Base-by-base conservation (phyloP, 768 basidiomycete species). In the Leccinum subgranulosum region DNA sequence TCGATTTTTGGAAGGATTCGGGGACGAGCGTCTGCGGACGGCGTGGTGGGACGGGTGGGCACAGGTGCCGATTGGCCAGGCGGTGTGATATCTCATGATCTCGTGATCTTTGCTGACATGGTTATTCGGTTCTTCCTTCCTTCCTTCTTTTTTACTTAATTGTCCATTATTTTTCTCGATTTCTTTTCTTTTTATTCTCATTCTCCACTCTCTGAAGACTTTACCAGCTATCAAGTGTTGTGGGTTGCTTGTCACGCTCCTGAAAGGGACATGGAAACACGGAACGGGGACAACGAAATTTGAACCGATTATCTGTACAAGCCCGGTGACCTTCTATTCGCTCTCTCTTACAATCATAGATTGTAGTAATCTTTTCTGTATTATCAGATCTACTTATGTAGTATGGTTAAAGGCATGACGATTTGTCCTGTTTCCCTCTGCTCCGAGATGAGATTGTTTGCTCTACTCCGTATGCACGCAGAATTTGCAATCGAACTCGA, bases 1-100 rank as follows among this genome's bases (percentile, higher is more conserved):
- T 9, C 73, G 74, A 53, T 81, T 86, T 51, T 79, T 79, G 39
- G 65, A 74, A 8, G 73, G 75, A 11, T 75, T 86, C 4, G 79
- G 76, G 3, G 69, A 75, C 5, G 74, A 76, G 47, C 64, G 62
- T n/a, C 60, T 71, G 34, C 66, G 81, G 25, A 64, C 60, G 52
- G 62, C 60, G 0, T 69, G 80, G 49, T 82, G 80, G 79, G 73
- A 80, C 4, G 62, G 64, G 4, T 79, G 74, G 73, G 54, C 62
- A n/a, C 61, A 71, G 45, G 65, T 57, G 1, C 68, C 63, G 45
- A 67, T 73, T 49, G 75, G 75, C 14, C 71, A 69, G 46, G 75
- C 76, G 6, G 60, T 77, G 29, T 77, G 57, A 64, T 19, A 43
- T 43, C 41, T 43, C 41, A 4, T 43, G n/a, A 43, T 27, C 14